These are phyloP conservation scores for Xylaria cubensis DNA, from an alignment of 495 filamentous ascomycete species.

Conservation along the genomic window DNA sequence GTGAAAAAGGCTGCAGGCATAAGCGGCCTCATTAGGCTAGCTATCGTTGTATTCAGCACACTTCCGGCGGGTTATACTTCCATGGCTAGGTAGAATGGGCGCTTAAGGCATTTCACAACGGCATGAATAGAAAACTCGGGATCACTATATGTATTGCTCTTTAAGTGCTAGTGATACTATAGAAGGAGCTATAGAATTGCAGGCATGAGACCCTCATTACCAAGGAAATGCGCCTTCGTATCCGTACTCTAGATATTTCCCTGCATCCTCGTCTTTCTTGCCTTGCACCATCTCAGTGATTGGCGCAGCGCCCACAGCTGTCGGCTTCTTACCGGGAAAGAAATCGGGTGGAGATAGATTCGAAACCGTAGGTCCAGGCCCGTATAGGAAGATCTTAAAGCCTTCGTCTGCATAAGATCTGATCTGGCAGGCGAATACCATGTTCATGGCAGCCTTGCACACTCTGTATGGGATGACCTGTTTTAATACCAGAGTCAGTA, in stretches of 20 bases:
- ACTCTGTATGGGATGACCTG: neutral
- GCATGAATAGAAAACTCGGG: neutral
- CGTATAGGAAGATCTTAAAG: constrained; percentile 17
- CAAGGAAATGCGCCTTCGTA: neutral
- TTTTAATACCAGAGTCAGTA: neutral
- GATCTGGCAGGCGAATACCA: constrained; percentile 7
- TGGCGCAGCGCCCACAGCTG: neutral
- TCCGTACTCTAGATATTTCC: neutral
- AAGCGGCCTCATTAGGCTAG: neutral
- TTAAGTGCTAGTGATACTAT: neutral
- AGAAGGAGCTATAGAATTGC: neutral
- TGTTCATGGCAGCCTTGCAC: neutral
- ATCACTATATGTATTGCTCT: neutral
- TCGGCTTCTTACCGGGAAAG: constrained; percentile 7
- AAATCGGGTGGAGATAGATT: neutral
- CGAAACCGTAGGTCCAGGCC: constrained; percentile 10
- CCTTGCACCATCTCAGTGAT: constrained; percentile 15
- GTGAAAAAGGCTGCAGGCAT: neutral
- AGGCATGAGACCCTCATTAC: neutral
- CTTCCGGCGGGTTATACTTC: neutral
- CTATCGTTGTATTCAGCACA: neutral
- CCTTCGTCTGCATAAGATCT: neutral
- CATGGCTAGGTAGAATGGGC: neutral
- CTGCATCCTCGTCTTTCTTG: constrained; percentile 1
- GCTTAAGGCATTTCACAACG: neutral